phyloP scores from a whole-genome alignment of 2,329 filamentous ascomycete genomes.

The Mollisia scopiformis region DNA sequence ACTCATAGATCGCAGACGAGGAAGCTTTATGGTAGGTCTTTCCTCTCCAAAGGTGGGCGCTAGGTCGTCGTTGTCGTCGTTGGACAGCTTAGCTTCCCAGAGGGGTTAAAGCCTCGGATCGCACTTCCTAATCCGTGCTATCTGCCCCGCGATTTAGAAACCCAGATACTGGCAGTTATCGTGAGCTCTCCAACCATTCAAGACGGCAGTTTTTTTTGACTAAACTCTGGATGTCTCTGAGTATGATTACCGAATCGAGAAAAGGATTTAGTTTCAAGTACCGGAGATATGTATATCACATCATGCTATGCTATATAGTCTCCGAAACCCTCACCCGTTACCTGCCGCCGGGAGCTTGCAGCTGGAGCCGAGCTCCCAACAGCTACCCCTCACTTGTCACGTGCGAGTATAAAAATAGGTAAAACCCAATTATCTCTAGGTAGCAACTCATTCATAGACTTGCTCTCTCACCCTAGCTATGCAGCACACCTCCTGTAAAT shows the following conservation, averaged over 20 bases:
- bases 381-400: slow-evolving; percentile 4
- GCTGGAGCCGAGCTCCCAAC: neutral
- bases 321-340: neutral
- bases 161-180: neutral
- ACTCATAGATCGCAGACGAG: slow-evolving; percentile 6
- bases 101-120: neutral
- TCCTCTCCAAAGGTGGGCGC: neutral
- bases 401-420: no score
- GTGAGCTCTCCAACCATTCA: neutral
- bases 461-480: neutral
- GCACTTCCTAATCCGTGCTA: neutral
- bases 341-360: neutral
- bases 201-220: neutral
- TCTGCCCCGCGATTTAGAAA: neutral
- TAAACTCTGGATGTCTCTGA: neutral
- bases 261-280: neutral
- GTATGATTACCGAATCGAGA: no score
- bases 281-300: neutral
- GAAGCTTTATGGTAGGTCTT: neutral
- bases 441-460: neutral
- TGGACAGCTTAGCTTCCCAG: neutral
- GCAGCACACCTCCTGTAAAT: neutral
- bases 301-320: neutral
- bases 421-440: neutral
- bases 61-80: neutral